Percentiles rank a stretch among this genome's conserved stretches.
Evolutionary conservation across 2,329 filamentous ascomycete genomes (phyloP).

Genomic region (Fusarium proliferatum): DNA sequence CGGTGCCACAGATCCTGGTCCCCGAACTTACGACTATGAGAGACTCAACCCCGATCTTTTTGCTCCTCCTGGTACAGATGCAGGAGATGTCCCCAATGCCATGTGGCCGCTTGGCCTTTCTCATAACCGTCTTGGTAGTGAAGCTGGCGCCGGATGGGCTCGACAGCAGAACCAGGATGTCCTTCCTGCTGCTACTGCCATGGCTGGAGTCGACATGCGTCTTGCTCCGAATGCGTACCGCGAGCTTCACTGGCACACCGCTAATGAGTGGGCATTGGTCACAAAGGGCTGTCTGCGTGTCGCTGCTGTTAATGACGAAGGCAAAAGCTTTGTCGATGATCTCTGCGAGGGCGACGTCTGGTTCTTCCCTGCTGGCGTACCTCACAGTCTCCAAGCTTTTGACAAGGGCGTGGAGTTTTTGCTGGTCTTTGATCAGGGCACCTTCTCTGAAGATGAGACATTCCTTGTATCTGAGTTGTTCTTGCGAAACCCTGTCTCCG

Average conservation of each 20-base stretch:
- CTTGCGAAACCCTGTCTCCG: constrained; percentile 11
- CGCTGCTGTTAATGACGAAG: constrained; percentile 8
- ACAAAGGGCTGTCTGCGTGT: constrained; percentile 15
- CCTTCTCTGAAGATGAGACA: constrained; percentile 14
- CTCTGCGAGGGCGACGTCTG: constrained; percentile 12
- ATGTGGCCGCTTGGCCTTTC: constrained; percentile 15
- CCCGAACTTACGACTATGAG: constrained; percentile 18
- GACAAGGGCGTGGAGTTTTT: constrained; percentile 14
- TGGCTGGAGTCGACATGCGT: constrained; percentile 22
- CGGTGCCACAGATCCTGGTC: constrained; percentile 11
- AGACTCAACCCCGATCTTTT: constrained; percentile 16
- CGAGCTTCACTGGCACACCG: constrained; percentile 16
- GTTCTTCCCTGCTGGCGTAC: constrained; percentile 18
- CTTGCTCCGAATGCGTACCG: constrained; percentile 7
- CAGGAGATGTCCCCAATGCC: constrained; percentile 10
- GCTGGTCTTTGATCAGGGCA: constrained; percentile 7
- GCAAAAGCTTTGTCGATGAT: constrained; percentile 13
- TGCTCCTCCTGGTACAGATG: constrained; percentile 8
- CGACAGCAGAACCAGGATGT: constrained; percentile 12
- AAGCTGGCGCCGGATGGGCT: constrained; percentile 12
- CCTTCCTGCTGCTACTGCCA: constrained; percentile 3
- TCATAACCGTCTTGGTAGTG: constrained; percentile 14
- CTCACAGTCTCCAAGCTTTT: constrained; percentile 11
- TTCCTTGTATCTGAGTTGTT: constrained; percentile 19
- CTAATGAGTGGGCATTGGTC: constrained; percentile 8